These are phyloP conservation scores for Chytridium lagenaria DNA, from an alignment of 371 early-diverging fungal genomes.

Conservation along the genomic window DNA sequence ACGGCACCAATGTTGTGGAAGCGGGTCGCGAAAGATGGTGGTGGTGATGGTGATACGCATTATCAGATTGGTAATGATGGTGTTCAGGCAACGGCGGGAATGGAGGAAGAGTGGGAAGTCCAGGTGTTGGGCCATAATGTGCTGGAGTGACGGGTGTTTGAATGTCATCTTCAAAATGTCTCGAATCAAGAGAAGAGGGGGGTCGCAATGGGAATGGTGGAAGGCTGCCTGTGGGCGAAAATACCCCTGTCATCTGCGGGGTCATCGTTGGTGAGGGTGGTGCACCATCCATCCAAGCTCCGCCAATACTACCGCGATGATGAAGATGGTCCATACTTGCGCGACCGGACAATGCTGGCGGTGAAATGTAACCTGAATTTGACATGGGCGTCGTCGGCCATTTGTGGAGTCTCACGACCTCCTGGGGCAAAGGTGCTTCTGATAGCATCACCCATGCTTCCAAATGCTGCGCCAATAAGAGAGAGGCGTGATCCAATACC, in stretches of 20 bases:
- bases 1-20: not conserved
- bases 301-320: slow-evolving; percentile 2
- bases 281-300: slow-evolving; percentile 9
- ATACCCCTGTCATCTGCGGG: not conserved
- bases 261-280: not conserved
- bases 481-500: not conserved
- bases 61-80: no score
- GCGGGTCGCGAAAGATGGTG: not conserved
- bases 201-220: not conserved
- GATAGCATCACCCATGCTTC: not conserved
- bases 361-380: no score
- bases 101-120: not conserved
- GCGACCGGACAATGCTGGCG: no score
- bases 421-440: not conserved
- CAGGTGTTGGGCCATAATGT: not conserved
- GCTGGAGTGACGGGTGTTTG: not conserved
- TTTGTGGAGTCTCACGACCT: no score
- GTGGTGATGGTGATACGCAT: not conserved
- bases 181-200: not conserved
- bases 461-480: not conserved
- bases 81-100: not conserved
- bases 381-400: no score
- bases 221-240: not conserved
- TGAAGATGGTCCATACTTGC: no score
- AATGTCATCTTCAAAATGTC: not conserved